Base-by-base conservation (phyloP, 768 basidiomycete species). In the Galerina sulciceps region DNA sequence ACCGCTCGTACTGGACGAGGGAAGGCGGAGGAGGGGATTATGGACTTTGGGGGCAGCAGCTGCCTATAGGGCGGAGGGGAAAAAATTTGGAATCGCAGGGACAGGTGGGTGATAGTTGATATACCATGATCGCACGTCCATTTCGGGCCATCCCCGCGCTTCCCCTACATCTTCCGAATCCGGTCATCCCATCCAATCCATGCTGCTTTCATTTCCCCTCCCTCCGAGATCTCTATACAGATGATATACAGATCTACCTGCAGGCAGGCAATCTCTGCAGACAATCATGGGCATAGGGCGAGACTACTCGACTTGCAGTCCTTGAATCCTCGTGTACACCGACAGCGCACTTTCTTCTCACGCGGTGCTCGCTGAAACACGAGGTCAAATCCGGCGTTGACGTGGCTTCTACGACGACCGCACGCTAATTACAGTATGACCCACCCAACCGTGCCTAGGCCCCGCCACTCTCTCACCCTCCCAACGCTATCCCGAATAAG, bases 61-160 rank as follows among this genome's bases (percentile, higher is more conserved):
- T 37, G 71, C 67, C 69, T 73, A 66, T 72, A 79, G 76, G 76
- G 79, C 76, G 73, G 73, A 78, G 78, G 77, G 76, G 76, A 75
- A 76, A 74, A 54, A 54, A 53, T 22, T 52, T 36, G 75, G 75
- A 71, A 75, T 20, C 13, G 35, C 17, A 51, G 40, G 53, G 42
- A 14, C 42, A 23, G 42, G 34, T 20, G 18, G 42, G 47, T 22
- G 31, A 58, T 58, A 34, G 52, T 58, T 49, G 57, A 46, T 55
- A 55, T 46, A 55, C 26, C 26, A 31, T 31, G 26, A 31, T 31
- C 26, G 26, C 26, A 31, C 26, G 26, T 31, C 26, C 26, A 8
- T 31, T 31, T 31, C 26, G 26, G 26, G 26, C 26, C 26, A 47
- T 47, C 45, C 18, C 45, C 45, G 45, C 22, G 31, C 14, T 41